Evolutionary conservation across 768 basidiomycete genomes (phyloP).

Genomic region (Boletus vinaceobasis): DNA sequence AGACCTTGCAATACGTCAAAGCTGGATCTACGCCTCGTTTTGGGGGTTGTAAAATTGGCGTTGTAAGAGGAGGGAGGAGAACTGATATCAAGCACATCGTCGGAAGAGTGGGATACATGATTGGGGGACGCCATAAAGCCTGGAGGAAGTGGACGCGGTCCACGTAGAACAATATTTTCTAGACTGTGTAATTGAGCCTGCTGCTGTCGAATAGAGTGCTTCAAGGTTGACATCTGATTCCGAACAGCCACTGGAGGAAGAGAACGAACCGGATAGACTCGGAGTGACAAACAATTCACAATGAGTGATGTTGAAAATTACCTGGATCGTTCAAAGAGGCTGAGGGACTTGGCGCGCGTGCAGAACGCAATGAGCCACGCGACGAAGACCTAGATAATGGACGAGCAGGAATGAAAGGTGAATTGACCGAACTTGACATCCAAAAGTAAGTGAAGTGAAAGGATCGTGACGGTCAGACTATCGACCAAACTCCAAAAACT

Average conservation of each 20-base stretch:
- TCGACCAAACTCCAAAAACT: constrained; percentile 15
- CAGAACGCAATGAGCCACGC: constrained; percentile 44
- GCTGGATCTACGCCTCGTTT: constrained; percentile 61
- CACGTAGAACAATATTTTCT: constrained; percentile 64
- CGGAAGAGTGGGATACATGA: constrained; percentile 33
- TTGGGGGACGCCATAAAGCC: constrained; percentile 40
- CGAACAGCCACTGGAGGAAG: constrained; percentile 61
- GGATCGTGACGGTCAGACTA: constrained; percentile 22
- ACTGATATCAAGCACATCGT: constrained; percentile 33
- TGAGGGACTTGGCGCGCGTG: constrained; percentile 53
- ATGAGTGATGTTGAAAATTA: constrained; percentile 35
- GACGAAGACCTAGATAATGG: constrained; percentile 48
- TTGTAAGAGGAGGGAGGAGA: constrained; percentile 33
- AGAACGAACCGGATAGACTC: constrained; percentile 24
- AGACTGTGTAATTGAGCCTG: constrained; percentile 73
- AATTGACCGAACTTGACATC: constrained; percentile 34
- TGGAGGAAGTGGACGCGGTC: constrained; percentile 56
- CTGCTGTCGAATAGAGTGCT: constrained; percentile 80
- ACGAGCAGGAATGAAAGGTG: constrained; percentile 34
- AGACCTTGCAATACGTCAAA: constrained; percentile 68
- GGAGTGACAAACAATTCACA: constrained; percentile 22
- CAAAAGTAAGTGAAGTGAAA: constrained; percentile 25
- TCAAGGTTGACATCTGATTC: constrained; percentile 76
- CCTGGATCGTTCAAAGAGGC: constrained; percentile 63
- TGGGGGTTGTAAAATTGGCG: constrained; percentile 37